Evolutionary conservation across 176 grass and related monocot genomes (phyloP), one percentile per base, ranked within the genome.

Genomic region (Hordeum marinum): DNA sequence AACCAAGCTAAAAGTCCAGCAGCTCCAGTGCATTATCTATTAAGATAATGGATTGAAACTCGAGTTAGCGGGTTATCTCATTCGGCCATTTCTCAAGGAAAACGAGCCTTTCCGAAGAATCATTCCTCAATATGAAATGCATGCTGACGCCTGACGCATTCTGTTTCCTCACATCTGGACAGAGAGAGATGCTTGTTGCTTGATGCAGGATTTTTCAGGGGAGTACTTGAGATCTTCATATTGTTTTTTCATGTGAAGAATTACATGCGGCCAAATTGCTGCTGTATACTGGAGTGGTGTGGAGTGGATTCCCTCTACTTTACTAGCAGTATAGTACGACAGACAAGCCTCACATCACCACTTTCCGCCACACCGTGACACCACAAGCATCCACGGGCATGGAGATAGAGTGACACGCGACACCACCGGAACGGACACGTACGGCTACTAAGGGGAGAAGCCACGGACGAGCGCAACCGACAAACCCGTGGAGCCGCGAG

Each of bases 401-500:
- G 26, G 36, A 59, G 10, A 8, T 57, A 57, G 52, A 57, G 52
- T 13, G 77, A 40, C 68, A 68, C 61, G 82, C 35, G 68, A 80
- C 18, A 76, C 76, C 76, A 68, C 58, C 41, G 41, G 65, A 39
- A 60, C 80, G n/a, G 82, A 52, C 68, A 75, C 72, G 70, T 73
- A 46, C 70, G 70, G 11, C 31, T 37, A 5, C 34, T 11, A 68
- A 2, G 25, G 63, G 68, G 15, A 1, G 48, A 75, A 15, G 67
- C 76, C 23, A 83, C 13, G 15, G 67, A 42, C 59, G 21, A 66
- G 40, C 37, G 41, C 32, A 79, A 67, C 78, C 82, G 88, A 89
- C 88, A 91, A 63, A 70, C 17, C 78, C 68, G 29, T 87, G 54
- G 90, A 82, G 80, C 88, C 86, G 83, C 77, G 75, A 85, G 89